Percentiles rank a stretch among this genome's conserved stretches.
Conservation (phyloP, 164 flowering plant genomes). For the Aristolochia fimbriata region DNA sequence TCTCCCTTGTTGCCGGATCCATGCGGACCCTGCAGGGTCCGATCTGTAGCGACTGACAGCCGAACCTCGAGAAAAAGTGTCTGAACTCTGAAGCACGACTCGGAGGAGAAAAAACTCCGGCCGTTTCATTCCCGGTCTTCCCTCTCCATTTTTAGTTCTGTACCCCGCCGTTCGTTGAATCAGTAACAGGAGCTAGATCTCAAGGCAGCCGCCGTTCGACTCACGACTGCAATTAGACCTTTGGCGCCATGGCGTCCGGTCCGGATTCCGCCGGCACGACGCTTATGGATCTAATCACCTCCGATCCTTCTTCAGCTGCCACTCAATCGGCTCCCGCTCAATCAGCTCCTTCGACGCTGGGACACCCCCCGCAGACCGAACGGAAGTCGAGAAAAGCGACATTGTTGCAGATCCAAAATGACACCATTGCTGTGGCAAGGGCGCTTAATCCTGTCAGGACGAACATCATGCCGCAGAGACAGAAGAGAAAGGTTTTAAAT, state of each 20-base stretch:
- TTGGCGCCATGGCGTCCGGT: slow-evolving; percentile 6
- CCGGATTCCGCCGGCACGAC: slow-evolving; percentile 80
- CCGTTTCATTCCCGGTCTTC: too few species aligned
- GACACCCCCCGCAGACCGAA: slow-evolving; percentile 28
- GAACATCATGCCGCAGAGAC: slow-evolving; percentile 69
- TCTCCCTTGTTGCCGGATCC: too few species aligned
- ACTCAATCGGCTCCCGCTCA: slow-evolving; percentile 25
- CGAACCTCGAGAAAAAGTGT: too few species aligned
- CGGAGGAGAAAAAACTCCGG: too few species aligned
- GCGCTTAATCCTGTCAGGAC: slow-evolving; percentile 57
- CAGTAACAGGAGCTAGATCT: too few species aligned
- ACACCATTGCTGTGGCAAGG: slow-evolving; percentile 88
- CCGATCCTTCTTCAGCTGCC: slow-evolving; percentile 54
- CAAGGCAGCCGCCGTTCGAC: too few species aligned
- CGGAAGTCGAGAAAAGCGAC: slow-evolving; percentile 53
- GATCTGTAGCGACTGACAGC: too few species aligned
- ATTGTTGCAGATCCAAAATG: slow-evolving; percentile 87
- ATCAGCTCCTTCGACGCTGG: slow-evolving; percentile 9
- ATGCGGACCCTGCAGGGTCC: too few species aligned
- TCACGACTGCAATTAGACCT: too few species aligned
- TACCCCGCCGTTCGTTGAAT: too few species aligned
- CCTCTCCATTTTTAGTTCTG: too few species aligned
- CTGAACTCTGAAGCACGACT: too few species aligned
- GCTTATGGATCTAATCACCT: slow-evolving; percentile 93
- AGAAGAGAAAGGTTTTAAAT: slow-evolving; percentile 45